Base-by-base conservation (phyloP, 352 stramenopile genomes). In the Phytophthora kernoviae region DNA sequence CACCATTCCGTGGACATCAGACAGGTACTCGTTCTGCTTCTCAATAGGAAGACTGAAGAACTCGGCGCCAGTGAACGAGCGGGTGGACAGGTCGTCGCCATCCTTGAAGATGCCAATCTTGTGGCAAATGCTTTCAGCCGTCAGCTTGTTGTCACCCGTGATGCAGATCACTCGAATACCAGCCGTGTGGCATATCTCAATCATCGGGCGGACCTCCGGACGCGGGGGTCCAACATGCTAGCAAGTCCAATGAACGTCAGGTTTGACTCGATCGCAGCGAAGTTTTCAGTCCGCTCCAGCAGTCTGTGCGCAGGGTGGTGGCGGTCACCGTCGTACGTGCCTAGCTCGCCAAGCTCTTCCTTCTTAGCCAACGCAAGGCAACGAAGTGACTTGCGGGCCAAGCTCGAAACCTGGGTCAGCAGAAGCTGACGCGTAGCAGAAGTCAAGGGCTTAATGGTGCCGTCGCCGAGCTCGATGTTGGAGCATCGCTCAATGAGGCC, bases 101-200 rank as follows among this genome's bases (percentile, higher is more conserved):
- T 88, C 79, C 22, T 83, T 79, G 56, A 99, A 98, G 30, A 99
- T 97, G 53, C 98, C 97, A 48, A 99, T 96, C 78, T 99, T 96
- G 61, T 91, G 76, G 34, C 91, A 97, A 51, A 99, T 99, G 49
- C 97, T 98, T 51, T 99, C 84, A 9, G 98, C 98, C 41, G 98
- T 99, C 47, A 98, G 83, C 70, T 97, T 96, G 68, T 97, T 97
- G 88, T 99, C 98, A 44, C 98, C 98, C 9, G 98, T 99, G 62
- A 99, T 99, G 73, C 99, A 98, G 45, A 99, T 98, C 11, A 99
- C 97, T 36, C 97, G 88, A 57, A 99, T 98, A 33, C 98, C 98
- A 2, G 97, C 98, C 17, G 88, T 87, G 54, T 96, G 83, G 77
- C 97, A 99, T 62, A 84, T 84, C 46, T 90, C 75, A 68, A 99